phyloP scores from a whole-genome alignment of 192 early-diverging fungal species.

The Coemansia sp. region DNA sequence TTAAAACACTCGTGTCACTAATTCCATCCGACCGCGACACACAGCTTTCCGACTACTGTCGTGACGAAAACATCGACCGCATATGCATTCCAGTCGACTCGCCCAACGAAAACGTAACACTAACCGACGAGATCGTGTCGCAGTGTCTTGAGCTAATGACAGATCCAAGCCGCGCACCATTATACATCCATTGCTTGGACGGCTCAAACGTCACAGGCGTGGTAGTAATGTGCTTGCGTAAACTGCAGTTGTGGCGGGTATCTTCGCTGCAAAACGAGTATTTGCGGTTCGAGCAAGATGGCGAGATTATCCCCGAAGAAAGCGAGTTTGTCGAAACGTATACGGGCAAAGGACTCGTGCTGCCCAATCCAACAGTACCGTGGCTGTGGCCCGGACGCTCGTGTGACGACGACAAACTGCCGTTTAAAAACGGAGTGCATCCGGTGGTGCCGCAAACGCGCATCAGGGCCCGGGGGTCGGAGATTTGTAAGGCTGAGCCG shows the following conservation, averaged over 20 bases:
- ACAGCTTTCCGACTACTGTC: slow-evolving; percentile 64
- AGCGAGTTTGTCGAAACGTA: slow-evolving; percentile 56
- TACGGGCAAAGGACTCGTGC: slow-evolving; percentile 17
- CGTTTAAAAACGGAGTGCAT: slow-evolving; percentile 35
- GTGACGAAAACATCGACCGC: slow-evolving; percentile 60
- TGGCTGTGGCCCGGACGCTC: slow-evolving; percentile 47
- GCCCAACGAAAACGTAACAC: slow-evolving; percentile 84
- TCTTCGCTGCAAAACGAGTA: slow-evolving; percentile 73
- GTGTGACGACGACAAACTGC: slow-evolving; percentile 18
- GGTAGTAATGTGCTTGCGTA: slow-evolving; percentile 82
- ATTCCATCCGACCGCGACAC: slow-evolving; percentile 70
- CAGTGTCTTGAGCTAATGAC: slow-evolving; percentile 72
- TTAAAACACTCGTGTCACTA: slow-evolving; percentile 81
- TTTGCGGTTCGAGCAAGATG: slow-evolving; percentile 59
- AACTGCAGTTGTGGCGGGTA: slow-evolving; percentile 86
- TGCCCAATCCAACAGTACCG: slow-evolving; percentile 35
- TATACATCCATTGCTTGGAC: slow-evolving; percentile 91
- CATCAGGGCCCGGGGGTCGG: slow-evolving; percentile 8
- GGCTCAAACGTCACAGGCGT: slow-evolving; percentile 84
- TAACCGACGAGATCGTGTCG: slow-evolving; percentile 72
- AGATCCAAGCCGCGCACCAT: slow-evolving; percentile 67
- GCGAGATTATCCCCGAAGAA: slow-evolving; percentile 54
- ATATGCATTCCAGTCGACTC: slow-evolving; percentile 75
- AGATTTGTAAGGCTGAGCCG: slow-evolving; percentile 36
- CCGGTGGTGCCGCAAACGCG: slow-evolving; percentile 34